Evolutionary conservation across 208 protist genomes (phyloP).

Genomic region (Jaenimonas drosophilae): DNA sequence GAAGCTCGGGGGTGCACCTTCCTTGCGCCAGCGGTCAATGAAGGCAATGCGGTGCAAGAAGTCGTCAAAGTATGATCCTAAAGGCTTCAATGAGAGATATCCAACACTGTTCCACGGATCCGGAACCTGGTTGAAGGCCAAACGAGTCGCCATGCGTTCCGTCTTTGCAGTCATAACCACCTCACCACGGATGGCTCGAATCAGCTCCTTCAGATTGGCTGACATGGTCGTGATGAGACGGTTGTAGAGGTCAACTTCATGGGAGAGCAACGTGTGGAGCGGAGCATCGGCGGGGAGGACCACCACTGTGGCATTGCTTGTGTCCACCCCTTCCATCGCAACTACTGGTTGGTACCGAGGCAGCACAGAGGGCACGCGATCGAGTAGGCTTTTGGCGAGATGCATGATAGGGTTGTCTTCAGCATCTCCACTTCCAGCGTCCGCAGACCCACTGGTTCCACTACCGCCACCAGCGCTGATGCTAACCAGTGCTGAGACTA

Average conservation of each 20-base stretch:
- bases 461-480: constrained; percentile 31
- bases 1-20: constrained; percentile 83
- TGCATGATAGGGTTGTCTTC: constrained; percentile 28
- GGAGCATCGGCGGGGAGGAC: constrained; percentile 46
- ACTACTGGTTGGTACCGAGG: constrained; percentile 26
- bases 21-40: constrained; percentile 80
- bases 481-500: constrained; percentile 31
- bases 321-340: constrained; percentile 11
- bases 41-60: constrained; percentile 85
- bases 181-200: constrained; percentile 78
- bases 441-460: constrained; percentile 21
- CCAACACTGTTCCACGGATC: constrained; percentile 72
- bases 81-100: constrained; percentile 93
- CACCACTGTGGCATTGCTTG: constrained; percentile 7
- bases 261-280: constrained; percentile 70
- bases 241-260: constrained; percentile 89
- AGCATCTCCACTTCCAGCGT: neutral
- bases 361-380: constrained; percentile 43
- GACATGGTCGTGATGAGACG: constrained; percentile 40
- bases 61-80: constrained; percentile 92
- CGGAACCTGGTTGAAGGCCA: constrained; percentile 88
- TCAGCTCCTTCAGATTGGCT: constrained; percentile 44
- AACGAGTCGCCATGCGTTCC: constrained; percentile 67
- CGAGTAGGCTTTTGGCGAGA: constrained; percentile 32
- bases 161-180: constrained; percentile 75